Base-by-base conservation (phyloP, 495 filamentous ascomycete species). In the Penicillium canescens region DNA sequence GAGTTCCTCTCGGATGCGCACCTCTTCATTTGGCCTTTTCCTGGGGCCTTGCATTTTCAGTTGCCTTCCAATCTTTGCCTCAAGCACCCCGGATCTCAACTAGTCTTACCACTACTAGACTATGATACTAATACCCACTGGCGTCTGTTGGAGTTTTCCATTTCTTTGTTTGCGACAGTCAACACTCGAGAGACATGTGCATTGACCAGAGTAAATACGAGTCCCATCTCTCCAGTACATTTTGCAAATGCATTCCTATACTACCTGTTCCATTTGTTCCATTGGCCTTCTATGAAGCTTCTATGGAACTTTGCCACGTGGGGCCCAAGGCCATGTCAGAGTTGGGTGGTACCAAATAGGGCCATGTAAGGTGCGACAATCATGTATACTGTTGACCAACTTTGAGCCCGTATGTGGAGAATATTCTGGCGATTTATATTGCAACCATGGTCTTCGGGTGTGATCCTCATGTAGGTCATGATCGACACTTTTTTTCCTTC, bases 91-190 rank as follows among this genome's bases (percentile, higher is more conserved):
- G 35, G 34, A 33, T 14, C 33, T 50, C 21, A 23, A 12, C 28
- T 10, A 35, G 23, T 33, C 11, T 13, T 38, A 23, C 37, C 13
- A 50, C 31, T 10, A 50, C 31, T 10, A 23, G 26, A 49, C 18
- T 40, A 36, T 39, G 11, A 60, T 60, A 60, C 57, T 60, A 60
- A 60, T 56, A 60, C 53, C 52, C 57, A 14, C 38, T 33, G 18
- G 31, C 26, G 28, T 54, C 43, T 36, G 7, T 34, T 21, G 12
- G 20, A n/a, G 3, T 45, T 31, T 28, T 43, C 21, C 42, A n/a
- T 43, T 43, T 24, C 38, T 41, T 8, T 31, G 28, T 31, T 31
- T 31, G 28, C 28, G 28, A 31, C 9, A 31, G 28, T 31, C 28
- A 31, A 31, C 6, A 31, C 28, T 31, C 9, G 28, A 31, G 6